Conservation (phyloP, 768 basidiomycete species). For the Daedalea quercina region DNA sequence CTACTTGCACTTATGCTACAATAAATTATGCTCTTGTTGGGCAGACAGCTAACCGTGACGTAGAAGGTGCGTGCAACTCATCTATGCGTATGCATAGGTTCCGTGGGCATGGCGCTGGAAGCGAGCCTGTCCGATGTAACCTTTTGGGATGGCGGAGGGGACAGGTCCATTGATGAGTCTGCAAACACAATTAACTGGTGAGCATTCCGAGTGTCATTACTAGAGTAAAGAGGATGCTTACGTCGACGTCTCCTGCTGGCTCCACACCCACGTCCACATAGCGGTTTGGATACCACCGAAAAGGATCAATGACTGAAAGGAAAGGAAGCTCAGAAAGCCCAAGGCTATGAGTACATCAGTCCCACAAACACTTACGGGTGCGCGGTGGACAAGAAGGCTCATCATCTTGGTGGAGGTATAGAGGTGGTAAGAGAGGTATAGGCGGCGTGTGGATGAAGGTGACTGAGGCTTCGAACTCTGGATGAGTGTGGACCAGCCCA, state of each 20-base stretch:
- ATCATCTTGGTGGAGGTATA: not conserved
- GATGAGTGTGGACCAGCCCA: constrained; percentile 11
- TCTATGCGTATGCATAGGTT: constrained; percentile 1
- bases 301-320: constrained; percentile 17
- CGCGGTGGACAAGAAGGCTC: constrained; percentile 13
- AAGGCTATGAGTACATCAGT: not conserved
- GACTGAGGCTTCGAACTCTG: constrained; percentile 3
- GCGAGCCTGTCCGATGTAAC: constrained; percentile 13
- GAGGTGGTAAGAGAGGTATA: not conserved
- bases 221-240: constrained; percentile 3
- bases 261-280: constrained; percentile 16
- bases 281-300: constrained; percentile 18
- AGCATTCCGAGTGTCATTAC: not conserved
- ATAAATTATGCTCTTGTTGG: no score
- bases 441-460: not conserved
- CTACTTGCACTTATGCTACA: no score
- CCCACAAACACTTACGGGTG: constrained; percentile 12
- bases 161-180: constrained; percentile 11
- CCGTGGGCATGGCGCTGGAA: constrained; percentile 7
- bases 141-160: constrained; percentile 15
- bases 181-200: not conserved
- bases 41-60: no score
- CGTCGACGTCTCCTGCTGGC: constrained; percentile 19
- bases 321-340: not conserved
- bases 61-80: no score